Conservation (phyloP, 2,329 filamentous ascomycete genomes). For the Calonectria pteridis region DNA sequence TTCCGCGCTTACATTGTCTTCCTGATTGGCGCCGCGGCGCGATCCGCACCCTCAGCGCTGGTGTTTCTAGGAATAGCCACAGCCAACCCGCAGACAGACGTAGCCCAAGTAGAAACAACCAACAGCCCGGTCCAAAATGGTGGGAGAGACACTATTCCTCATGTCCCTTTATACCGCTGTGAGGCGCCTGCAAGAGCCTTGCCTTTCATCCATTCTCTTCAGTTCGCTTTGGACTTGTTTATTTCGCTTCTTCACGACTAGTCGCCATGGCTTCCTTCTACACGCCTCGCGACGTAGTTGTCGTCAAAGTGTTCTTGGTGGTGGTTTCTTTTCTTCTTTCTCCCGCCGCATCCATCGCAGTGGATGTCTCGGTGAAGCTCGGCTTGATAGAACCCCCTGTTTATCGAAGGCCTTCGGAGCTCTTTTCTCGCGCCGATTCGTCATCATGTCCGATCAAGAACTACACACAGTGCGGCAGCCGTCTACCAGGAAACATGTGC, state of each 20-base stretch:
- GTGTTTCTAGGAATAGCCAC: conserved; percentile 33
- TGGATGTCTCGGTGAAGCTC: conserved; percentile 34
- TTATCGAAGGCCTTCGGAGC: conserved; percentile 2
- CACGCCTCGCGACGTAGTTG: conserved; percentile 33
- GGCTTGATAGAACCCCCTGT: conserved; percentile 23
- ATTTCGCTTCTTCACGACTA: conserved; percentile 34
- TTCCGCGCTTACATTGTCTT: conserved; percentile 41
- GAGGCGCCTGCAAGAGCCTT: conserved; percentile 33
- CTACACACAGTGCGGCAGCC: conserved; percentile 35
- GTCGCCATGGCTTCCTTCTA: conserved; percentile 38
- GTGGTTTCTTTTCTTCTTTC: conserved; percentile 37
- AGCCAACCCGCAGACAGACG: conserved; percentile 38
- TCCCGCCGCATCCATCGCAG: conserved; percentile 30
- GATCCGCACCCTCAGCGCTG: conserved; percentile 36
- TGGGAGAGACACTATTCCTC: conserved; percentile 23
- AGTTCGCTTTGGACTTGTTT: conserved; percentile 5
- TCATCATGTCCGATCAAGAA: conserved; percentile 35
- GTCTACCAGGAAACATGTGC: conserved; percentile 39
- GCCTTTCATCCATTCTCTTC: conserved; percentile 28
- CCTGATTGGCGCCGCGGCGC: conserved; percentile 42
- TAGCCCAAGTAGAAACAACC: conserved; percentile 30
- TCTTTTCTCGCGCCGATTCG: conserved; percentile 18
- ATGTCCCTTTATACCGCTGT: conserved; percentile 39
- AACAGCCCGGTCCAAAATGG: conserved; percentile 32
- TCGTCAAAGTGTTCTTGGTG: conserved; percentile 36